Evolutionary conservation across 176 grass and related monocot genomes (phyloP).

Genomic region (Phoenix roebelenii): DNA sequence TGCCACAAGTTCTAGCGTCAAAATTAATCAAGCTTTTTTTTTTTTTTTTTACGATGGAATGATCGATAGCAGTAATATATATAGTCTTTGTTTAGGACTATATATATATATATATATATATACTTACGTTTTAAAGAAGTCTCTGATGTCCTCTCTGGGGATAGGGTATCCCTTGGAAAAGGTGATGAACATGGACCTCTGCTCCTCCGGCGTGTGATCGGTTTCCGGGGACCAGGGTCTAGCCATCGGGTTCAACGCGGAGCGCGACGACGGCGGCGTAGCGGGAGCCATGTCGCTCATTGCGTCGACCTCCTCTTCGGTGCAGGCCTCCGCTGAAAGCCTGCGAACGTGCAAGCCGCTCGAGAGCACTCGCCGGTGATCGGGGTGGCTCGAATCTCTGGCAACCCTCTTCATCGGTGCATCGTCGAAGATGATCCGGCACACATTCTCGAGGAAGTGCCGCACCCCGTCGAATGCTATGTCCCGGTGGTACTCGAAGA

Average conservation of each 20-base stretch:
- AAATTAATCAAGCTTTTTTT: no score
- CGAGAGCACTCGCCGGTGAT: neutral
- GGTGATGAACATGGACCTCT: conserved; percentile 58
- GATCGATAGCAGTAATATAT: no score
- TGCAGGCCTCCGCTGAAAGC: neutral
- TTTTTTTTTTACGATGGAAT: no score
- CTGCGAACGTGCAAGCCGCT: neutral
- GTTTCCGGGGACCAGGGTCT: conserved; percentile 25
- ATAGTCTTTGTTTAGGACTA: no score
- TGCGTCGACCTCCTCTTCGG: no score
- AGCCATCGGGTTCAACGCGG: conserved; percentile 41
- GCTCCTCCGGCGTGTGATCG: conserved; percentile 32
- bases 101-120: neutral
- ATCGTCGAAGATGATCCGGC: conserved; percentile 28
- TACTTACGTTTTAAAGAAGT: conserved; percentile 57
- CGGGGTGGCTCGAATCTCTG: neutral
- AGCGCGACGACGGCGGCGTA: neutral
- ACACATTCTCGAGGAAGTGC: conserved; percentile 39
- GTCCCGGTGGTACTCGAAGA: conserved; percentile 32
- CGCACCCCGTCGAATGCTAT: conserved; percentile 10
- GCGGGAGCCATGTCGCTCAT: no score
- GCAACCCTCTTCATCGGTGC: neutral
- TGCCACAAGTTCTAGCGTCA: conserved; percentile 4
- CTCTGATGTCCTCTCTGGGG: conserved; percentile 31
- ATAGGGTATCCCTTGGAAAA: conserved; percentile 61